Conservation (phyloP, 371 early-diverging fungal species). For the Mortierella sp. region DNA sequence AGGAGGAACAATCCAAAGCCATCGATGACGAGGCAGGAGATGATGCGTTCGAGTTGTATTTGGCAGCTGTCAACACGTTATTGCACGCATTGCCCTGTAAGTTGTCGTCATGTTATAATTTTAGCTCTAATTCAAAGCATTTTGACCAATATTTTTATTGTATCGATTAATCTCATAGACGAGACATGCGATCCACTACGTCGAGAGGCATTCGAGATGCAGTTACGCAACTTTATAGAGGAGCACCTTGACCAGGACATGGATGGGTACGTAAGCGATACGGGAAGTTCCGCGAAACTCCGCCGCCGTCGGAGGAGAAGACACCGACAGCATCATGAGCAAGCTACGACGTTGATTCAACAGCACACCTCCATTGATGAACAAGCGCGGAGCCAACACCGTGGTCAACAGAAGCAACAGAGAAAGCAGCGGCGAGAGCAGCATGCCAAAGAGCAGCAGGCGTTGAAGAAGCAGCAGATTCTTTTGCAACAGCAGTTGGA, state of each 20-base stretch:
- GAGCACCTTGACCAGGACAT: conserved; percentile 16
- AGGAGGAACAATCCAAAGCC: conserved; percentile 44
- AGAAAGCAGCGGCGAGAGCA: conserved; percentile 25
- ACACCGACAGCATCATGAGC: conserved; percentile 38
- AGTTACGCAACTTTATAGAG: conserved; percentile 49
- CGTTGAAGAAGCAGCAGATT: conserved; percentile 20
- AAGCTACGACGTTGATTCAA: conserved; percentile 33
- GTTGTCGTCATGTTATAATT: conserved; percentile 8
- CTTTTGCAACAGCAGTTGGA: conserved; percentile 20
- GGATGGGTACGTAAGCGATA: conserved; percentile 14
- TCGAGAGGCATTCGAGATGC: conserved; percentile 57
- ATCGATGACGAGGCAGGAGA: conserved; percentile 60
- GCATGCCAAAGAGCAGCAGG: conserved; percentile 19
- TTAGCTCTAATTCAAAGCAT: background rate
- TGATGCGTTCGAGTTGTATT: conserved; percentile 66
- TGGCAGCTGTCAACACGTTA: conserved; percentile 63
- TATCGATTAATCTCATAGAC: conserved; percentile 44
- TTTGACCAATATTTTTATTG: background rate
- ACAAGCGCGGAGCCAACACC: conserved; percentile 8
- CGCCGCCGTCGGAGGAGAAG: conserved; percentile 47
- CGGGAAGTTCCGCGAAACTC: conserved; percentile 14
- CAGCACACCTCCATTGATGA: conserved; percentile 28
- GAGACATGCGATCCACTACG: conserved; percentile 61
- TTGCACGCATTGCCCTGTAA: conserved; percentile 67
- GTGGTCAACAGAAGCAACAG: conserved; percentile 17